Evolutionary conservation across 1,284 basidiomycete genomes (phyloP).

Genomic region (Porphyrellus sp.): DNA sequence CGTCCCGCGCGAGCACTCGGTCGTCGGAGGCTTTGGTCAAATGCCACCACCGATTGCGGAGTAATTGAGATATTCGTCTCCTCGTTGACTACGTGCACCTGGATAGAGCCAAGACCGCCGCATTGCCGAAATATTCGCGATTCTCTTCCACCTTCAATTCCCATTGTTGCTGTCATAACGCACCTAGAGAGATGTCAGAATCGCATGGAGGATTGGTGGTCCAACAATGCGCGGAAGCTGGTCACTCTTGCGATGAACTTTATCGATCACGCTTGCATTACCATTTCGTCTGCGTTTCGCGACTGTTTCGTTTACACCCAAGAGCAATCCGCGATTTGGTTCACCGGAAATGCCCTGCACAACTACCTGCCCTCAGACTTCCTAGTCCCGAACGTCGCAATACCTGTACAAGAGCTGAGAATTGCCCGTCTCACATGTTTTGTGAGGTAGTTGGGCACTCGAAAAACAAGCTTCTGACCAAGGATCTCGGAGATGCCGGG

Average conservation of each 20-base stretch:
- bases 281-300: slow-evolving; percentile 11
- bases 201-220: slow-evolving; percentile 33
- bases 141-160: slow-evolving; percentile 12
- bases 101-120: slow-evolving; percentile 12
- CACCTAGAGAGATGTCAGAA: slow-evolving; percentile 24
- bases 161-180: slow-evolving; percentile 25
- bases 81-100: slow-evolving; percentile 25
- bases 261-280: slow-evolving; percentile 25
- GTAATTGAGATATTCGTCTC: slow-evolving; percentile 17
- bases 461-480: not conserved
- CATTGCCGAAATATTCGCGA: slow-evolving; percentile 21
- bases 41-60: slow-evolving; percentile 8
- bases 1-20: not conserved
- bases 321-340: slow-evolving; percentile 12
- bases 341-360: slow-evolving; percentile 8
- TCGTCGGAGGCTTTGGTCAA: slow-evolving; percentile 7
- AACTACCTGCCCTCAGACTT: slow-evolving; percentile 8
- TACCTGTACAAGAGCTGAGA: slow-evolving; percentile 6
- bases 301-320: slow-evolving; percentile 16
- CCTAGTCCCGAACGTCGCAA: slow-evolving; percentile 2
- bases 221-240: slow-evolving; percentile 17
- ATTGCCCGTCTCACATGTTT: not conserved
- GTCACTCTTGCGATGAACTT: slow-evolving; percentile 17
- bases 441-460: not conserved
- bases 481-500: not conserved